Conservation (phyloP, 2,329 filamentous ascomycete species). For the Aureobasidium sp. region DNA sequence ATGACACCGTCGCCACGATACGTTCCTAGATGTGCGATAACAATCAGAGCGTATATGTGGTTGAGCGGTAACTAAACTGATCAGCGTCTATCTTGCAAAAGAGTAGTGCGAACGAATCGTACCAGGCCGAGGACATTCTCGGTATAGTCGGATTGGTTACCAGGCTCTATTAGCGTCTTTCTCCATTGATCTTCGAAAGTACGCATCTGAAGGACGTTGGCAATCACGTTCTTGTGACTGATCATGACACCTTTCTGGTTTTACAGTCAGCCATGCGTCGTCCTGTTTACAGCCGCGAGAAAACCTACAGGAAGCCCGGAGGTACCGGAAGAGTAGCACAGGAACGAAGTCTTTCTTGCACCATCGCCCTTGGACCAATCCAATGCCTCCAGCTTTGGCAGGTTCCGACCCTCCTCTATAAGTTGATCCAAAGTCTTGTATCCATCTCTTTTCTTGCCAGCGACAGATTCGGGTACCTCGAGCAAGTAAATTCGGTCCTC, state of each 20-base stretch:
- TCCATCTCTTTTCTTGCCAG: constrained; percentile 38
- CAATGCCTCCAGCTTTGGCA: constrained; percentile 44
- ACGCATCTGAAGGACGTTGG: constrained; percentile 59
- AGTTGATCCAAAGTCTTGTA: constrained; percentile 61
- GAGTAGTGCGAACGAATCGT: not conserved
- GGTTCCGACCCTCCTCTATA: constrained; percentile 49
- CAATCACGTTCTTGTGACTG: constrained; percentile 69
- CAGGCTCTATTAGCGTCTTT: constrained; percentile 31
- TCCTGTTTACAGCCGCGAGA: not conserved
- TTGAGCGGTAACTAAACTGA: constrained; percentile 53
- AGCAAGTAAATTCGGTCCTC: constrained; percentile 59
- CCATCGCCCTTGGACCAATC: constrained; percentile 58
- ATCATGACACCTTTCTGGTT: constrained; percentile 74
- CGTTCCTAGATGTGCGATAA: constrained; percentile 56
- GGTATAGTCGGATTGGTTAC: constrained; percentile 34
- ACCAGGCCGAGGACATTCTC: constrained; percentile 55
- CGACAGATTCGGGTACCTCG: constrained; percentile 51
- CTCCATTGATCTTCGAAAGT: constrained; percentile 41
- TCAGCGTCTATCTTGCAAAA: not conserved
- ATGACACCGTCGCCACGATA: constrained; percentile 68
- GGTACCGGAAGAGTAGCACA: constrained; percentile 75
- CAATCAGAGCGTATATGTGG: constrained; percentile 72
- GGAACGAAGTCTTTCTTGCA: constrained; percentile 59
- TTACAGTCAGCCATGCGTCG: not conserved
- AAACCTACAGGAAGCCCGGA: constrained; percentile 61